These are phyloP conservation scores for Biancaea sappan DNA, from an alignment of 306 rosid species.

Conservation along the genomic window DNA sequence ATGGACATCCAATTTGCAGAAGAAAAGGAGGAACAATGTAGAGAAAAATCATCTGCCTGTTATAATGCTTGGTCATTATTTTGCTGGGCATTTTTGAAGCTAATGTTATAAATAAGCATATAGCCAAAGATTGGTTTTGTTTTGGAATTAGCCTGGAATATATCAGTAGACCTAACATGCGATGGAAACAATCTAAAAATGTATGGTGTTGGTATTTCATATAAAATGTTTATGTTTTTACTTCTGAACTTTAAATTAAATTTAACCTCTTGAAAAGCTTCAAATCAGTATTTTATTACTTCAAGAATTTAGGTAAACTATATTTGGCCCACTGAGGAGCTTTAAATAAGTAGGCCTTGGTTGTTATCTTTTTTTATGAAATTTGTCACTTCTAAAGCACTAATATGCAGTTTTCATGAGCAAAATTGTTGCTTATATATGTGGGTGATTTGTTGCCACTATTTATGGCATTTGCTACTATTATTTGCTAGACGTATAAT, in stretches of 20 bases:
- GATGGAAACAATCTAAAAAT: not conserved
- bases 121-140: not conserved
- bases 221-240: not conserved
- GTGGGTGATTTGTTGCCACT: conserved; percentile 17
- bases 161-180: not conserved
- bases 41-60: not conserved
- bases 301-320: not conserved
- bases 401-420: conserved; percentile 1
- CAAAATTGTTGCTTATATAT: conserved; percentile 12
- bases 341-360: not conserved
- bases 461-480: not conserved
- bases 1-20: not conserved
- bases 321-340: not conserved
- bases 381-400: not conserved
- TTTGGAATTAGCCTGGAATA: not conserved
- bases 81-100: not conserved
- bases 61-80: not conserved
- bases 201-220: not conserved
- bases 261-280: not conserved
- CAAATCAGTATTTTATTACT: not conserved
- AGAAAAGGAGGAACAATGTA: not conserved
- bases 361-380: not conserved
- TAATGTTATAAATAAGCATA: not conserved
- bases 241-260: not conserved
- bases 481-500: not conserved